Evolutionary conservation across 352 stramenopile genomes (phyloP), one percentile per base, ranked within the genome.

Genomic region (Phytophthora tentaculata): DNA sequence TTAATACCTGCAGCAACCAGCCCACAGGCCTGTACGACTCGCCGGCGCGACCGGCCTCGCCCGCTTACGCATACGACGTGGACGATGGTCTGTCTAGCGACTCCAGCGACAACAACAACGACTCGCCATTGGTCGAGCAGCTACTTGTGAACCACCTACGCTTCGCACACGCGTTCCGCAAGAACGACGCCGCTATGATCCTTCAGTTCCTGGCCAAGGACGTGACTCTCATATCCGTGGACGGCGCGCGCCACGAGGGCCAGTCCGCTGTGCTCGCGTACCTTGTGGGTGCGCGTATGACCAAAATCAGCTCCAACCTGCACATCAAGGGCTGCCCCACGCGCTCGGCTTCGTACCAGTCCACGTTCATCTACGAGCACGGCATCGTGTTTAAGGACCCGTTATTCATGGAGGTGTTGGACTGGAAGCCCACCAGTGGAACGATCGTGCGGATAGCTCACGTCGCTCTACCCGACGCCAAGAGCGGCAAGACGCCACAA

Each of bases 351-450:
- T 16, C 66, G n/a, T 77, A 60, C 52, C 84, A 92, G 67, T 85
- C 84, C n/a, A 80, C 74, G 41, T 91, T 92, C 47, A 71, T 92
- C 14, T 92, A 91, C 69, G 83, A 94, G 51, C 79, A 90, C 61
- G 86, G 86, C 9, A 64, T 91, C 12, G 65, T 92, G 20, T 91
- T 93, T 69, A 80, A 83, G 45, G 71, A 91, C 50, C 72, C 82
- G 29, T 68, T 92, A 7, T 92, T 80, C 64, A 80, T 83, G 28
- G 86, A 94, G 64, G 64, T 91, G 28, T 56, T 94, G 55, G 77
- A 90, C 47, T 94, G 86, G 86, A 77, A 72, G 24, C 45, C 71
- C 20, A 56, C 71, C 28, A 71, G 61, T 56, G 56, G 53, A 20
- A 64, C 60, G 14, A 68, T 90, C 45, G 35, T 54, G 7, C 64